A percentile compares a stretch with the other conserved stretches of the same genome.
These are phyloP conservation scores for Malus hybrid DNA, from an alignment of 331 rosid species.

Conservation along the genomic window DNA sequence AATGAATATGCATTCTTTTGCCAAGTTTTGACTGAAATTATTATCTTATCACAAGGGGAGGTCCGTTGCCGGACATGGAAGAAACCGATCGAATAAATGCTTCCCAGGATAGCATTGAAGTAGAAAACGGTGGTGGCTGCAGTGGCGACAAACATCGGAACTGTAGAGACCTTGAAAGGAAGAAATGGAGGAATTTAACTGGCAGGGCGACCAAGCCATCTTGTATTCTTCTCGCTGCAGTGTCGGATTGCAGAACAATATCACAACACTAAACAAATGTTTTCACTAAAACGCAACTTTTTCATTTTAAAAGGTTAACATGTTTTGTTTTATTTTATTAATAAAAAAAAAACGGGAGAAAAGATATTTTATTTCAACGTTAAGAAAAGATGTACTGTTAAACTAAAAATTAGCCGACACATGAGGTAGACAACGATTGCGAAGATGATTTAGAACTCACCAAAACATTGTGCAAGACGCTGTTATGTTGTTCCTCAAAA, in stretches of 20 bases:
- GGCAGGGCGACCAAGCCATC: constrained; percentile 11
- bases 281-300: neutral
- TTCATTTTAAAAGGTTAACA: too few species aligned
- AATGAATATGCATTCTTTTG: neutral
- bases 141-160: neutral
- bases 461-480: too few species aligned
- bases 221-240: neutral
- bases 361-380: too few species aligned
- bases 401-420: too few species aligned
- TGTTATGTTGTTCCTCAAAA: too few species aligned
- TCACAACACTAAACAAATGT: neutral
- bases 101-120: constrained; percentile 11
- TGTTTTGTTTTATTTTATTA: too few species aligned
- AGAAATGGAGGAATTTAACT: constrained; percentile 23
- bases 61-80: neutral
- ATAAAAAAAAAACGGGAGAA: too few species aligned
- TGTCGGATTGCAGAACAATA: neutral
- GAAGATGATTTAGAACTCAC: too few species aligned
- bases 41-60: neutral
- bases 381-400: too few species aligned
- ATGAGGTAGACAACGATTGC: too few species aligned
- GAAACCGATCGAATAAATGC: constrained; percentile 11
- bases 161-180: constrained; percentile 16
- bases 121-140: neutral
- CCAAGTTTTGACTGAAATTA: neutral